Evolutionary conservation across 2,329 filamentous ascomycete species (phyloP), one percentile per base, ranked within the genome.

Genomic region (Aaosphaeria arxii): DNA sequence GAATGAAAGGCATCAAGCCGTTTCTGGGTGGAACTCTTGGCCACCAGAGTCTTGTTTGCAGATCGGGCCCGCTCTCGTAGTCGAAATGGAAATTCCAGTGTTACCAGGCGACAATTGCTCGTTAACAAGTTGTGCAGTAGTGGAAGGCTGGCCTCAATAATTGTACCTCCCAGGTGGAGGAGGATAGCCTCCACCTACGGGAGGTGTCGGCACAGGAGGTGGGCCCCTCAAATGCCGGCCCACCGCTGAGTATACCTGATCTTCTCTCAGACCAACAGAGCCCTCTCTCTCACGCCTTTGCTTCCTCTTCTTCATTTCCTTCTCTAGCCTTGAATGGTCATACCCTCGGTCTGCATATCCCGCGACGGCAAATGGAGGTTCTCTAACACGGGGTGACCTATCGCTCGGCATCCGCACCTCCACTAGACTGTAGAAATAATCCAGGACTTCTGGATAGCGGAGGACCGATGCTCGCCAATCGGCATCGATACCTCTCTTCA

Each of bases 401-500:
- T 89, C 85, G 38, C 72, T 71, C 0, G 88, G 87, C 4, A 89
- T 70, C 24, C 76, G 80, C 49, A 90, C 66, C 46, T 85, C 81
- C 33, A 91, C 85, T 35, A 91, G 74, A 50, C 82, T 77, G 70
- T 86, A 91, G 64, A 87, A 91, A 70, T 91, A 90, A 69, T 90
- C 85, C 46, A 92, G 75, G n/a, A 91, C 66, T 64, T 91, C 86
- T 4, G 88, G 88, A 59, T 91, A 92, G 46, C 84, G 80, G 59
- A 89, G 81, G 36, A 91, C 87, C 42, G 84, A 86, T 30, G 81
- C 77, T 59, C 85, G 81, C 88, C 88, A 92, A 71, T 91, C 88
- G 52, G 88, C 84, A 59, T 91, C 87, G 59, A 91, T 87, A 51
- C 86, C 87, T 43, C 82, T 79, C 70, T 89, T 89, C 51, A 89